A percentile compares a stretch with the other conserved stretches of the same genome.
Evolutionary conservation across 2,329 filamentous ascomycete species (phyloP).

Genomic region (Fusarium agapanthi): DNA sequence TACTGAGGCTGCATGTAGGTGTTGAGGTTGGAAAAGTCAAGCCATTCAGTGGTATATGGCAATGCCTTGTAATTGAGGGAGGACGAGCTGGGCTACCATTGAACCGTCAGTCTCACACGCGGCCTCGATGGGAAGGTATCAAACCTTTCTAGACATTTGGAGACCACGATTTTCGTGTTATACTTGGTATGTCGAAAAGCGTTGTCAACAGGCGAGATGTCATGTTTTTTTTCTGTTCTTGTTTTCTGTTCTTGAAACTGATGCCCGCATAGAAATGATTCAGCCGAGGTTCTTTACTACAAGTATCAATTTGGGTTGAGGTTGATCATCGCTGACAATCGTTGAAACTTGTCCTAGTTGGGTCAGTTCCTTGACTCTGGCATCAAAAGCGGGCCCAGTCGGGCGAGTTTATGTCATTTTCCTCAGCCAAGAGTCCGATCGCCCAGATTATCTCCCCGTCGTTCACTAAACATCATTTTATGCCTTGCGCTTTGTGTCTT

Average conservation of each 20-base stretch:
- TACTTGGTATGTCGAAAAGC: neutral
- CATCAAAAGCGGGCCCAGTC: neutral
- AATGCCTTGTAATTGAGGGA: neutral
- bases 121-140: neutral
- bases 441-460: neutral
- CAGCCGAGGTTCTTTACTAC: neutral
- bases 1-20: neutral
- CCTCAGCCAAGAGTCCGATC: neutral
- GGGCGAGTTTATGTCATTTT: neutral
- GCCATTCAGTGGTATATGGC: neutral
- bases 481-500: neutral
- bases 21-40: neutral
- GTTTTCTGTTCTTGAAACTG: neutral
- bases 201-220: neutral
- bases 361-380: neutral
- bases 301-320: neutral
- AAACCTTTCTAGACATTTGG: constrained; percentile 1
- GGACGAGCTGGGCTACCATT: neutral
- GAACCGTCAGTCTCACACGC: neutral
- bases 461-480: neutral
- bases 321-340: neutral
- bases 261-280: neutral
- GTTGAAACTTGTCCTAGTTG: neutral
- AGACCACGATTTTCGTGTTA: neutral
- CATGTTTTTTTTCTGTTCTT: neutral